Conservation (phyloP, 495 filamentous ascomycete species). For the Hyaloscypha finlandica region DNA sequence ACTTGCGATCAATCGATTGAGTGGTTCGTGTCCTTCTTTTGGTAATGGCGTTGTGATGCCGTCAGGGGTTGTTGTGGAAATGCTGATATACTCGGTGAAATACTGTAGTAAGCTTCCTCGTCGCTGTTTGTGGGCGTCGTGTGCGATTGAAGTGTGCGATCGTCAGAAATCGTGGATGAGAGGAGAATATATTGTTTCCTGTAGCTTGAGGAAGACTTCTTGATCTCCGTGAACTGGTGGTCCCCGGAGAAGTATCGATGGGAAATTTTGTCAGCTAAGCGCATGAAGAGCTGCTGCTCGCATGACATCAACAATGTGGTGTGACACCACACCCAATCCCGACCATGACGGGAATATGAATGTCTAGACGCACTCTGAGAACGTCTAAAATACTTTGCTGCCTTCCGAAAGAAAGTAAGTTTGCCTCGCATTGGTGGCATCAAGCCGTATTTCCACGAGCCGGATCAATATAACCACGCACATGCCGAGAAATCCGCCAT, state of each 20-base stretch:
- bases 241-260: constrained; percentile 9
- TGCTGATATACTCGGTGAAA: constrained; percentile 4
- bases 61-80: neutral
- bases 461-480: neutral
- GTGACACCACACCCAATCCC: neutral
- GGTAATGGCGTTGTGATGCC: neutral
- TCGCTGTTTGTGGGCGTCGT: neutral
- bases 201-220: neutral
- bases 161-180: neutral
- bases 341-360: too few species aligned
- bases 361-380: too few species aligned
- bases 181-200: neutral
- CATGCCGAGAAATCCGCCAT: neutral
- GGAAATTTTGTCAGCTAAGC: constrained; percentile 3
- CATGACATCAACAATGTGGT: constrained; percentile 2
- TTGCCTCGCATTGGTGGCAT: neutral
- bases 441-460: neutral
- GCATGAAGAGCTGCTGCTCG: constrained; percentile 1
- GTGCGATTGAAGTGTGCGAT: neutral
- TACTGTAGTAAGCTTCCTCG: neutral
- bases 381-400: neutral
- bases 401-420: too few species aligned
- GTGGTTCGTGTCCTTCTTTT: neutral
- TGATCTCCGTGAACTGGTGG: neutral
- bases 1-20: neutral